phyloP scores from a whole-genome alignment of 1,139 yeast species.

The Keqinozyma sinolaborantium region DNA sequence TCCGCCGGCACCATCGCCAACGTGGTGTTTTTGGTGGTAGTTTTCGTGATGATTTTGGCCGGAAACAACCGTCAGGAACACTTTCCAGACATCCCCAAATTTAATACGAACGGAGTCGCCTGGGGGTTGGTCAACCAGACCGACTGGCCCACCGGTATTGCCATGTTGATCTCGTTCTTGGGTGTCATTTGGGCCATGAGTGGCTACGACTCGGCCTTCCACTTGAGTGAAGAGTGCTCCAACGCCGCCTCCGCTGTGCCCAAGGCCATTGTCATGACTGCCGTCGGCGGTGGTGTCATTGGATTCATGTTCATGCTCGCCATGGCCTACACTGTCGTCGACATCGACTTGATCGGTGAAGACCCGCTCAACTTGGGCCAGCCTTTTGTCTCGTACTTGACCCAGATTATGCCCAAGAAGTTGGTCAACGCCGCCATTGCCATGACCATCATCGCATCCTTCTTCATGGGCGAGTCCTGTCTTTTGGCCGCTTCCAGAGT shows the following conservation, averaged over 20 bases:
- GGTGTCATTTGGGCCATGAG: slow-evolving; percentile 77
- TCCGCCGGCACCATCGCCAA: slow-evolving; percentile 50
- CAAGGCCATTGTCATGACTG: slow-evolving; percentile 61
- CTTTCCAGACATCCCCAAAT: slow-evolving; percentile 34
- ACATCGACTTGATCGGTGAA: slow-evolving; percentile 46
- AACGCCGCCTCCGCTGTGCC: slow-evolving; percentile 68
- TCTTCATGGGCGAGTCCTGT: slow-evolving; percentile 68
- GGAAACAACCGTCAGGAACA: slow-evolving; percentile 44
- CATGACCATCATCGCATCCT: slow-evolving; percentile 56
- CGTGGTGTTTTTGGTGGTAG: slow-evolving; percentile 49
- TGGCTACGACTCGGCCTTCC: slow-evolving; percentile 75
- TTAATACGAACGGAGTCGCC: slow-evolving; percentile 48
- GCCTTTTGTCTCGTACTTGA: slow-evolving; percentile 58
- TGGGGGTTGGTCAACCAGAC: slow-evolving; percentile 62
- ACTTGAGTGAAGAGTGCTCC: slow-evolving; percentile 67
- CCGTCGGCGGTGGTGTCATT: slow-evolving; percentile 57
- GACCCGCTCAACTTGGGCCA: slow-evolving; percentile 57
- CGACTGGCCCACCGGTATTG: slow-evolving; percentile 65
- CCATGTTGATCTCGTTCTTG: slow-evolving; percentile 57
- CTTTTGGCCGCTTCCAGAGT: slow-evolving; percentile 71
- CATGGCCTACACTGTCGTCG: slow-evolving; percentile 61
- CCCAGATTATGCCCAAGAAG: slow-evolving; percentile 46
- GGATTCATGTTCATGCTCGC: slow-evolving; percentile 66
- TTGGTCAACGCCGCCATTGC: slow-evolving; percentile 55
- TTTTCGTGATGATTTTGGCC: slow-evolving; percentile 54